Base-by-base conservation (phyloP, 2,329 filamentous ascomycete genomes). In the Claviceps paspali region DNA sequence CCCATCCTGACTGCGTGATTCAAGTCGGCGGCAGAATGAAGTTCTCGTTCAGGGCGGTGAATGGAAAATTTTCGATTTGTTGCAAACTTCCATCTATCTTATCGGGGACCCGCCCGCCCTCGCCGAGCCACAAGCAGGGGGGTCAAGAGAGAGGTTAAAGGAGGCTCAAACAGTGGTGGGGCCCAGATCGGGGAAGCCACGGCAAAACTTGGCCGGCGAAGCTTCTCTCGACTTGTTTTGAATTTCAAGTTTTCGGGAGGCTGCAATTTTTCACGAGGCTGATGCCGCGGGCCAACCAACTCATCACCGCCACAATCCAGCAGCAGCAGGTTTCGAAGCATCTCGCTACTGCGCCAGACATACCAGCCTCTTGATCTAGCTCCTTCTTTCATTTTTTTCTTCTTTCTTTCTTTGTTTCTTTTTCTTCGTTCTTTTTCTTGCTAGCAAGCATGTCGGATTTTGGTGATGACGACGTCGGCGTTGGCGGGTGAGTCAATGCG, bases 371-470 rank as follows among this genome's bases (percentile, higher is more conserved):
- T 11, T 3, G 4, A 21, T 8, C 12, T 8, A 5, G 10, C 24
- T 10, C 11, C 24, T 26, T 26, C 24, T 26, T 5, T 8, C 12
- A 11, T 31, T 12, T 21, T 21, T 22, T 8, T 5, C 8, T 22
- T 22, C 21, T 22, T 22, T 22, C 29, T 27, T 18, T 22, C 21
- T 22, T 22, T 22, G 5, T 22, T 22, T 22, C 5, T 22, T 22
- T 22, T 22, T 35, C 9, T 21, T 17, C n/a, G 11, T 33, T 35
- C 12, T 29, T n/a, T n/a, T n/a, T n/a, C n/a, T n/a, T n/a, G n/a
- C n/a, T n/a, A n/a, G n/a, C n/a, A 40, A 61, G 40, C 15, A 84
- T 85, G 80, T 85, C 79, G 60, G 79, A 83, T 62, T 78, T 77
- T 62, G 79, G 76, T 49, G 74, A 79, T 51, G 73, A 79, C 48